These are phyloP conservation scores for Phytophthora pisi DNA, from an alignment of 352 stramenopile species.

Conservation along the genomic window DNA sequence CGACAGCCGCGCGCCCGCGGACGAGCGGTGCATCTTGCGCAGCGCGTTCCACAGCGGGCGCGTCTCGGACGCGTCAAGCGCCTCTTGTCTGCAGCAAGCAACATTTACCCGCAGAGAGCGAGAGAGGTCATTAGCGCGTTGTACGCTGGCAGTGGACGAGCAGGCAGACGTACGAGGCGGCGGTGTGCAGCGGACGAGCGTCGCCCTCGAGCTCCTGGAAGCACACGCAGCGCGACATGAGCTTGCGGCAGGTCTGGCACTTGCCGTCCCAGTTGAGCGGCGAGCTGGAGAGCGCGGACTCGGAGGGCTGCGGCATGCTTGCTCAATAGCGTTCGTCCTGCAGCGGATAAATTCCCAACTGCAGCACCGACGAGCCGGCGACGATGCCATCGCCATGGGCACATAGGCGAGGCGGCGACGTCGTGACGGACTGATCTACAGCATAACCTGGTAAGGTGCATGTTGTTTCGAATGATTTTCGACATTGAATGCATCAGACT, in stretches of 20 bases:
- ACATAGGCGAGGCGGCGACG: slow-evolving; percentile 21
- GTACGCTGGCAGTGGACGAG: not conserved
- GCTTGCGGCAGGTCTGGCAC: slow-evolving; percentile 40
- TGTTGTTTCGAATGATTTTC: not conserved
- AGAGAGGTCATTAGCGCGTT: not conserved
- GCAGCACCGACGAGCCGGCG: slow-evolving; percentile 11
- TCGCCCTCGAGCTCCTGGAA: slow-evolving; percentile 36
- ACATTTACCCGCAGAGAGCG: not conserved
- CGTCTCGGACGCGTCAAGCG: slow-evolving; percentile 25
- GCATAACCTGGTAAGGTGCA: not conserved
- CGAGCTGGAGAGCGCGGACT: slow-evolving; percentile 17
- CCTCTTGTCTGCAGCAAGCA: slow-evolving; percentile 12
- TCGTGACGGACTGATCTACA: not conserved
- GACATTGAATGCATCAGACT: not conserved
- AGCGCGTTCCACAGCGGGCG: slow-evolving; percentile 48
- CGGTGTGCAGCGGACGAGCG: slow-evolving; percentile 10
- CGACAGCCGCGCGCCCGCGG: slow-evolving; percentile 7
- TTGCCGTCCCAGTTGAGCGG: slow-evolving; percentile 47
- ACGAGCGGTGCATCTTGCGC: slow-evolving; percentile 45
- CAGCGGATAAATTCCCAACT: slow-evolving; percentile 24
- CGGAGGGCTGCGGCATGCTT: slow-evolving; percentile 17
- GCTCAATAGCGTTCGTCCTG: not conserved
- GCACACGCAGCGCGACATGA: slow-evolving; percentile 53
- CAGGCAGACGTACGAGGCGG: slow-evolving; percentile 29
- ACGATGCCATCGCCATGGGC: not conserved